phyloP scores from a whole-genome alignment of 345 rosid genomes.

The Linum usitatissimum region DNA sequence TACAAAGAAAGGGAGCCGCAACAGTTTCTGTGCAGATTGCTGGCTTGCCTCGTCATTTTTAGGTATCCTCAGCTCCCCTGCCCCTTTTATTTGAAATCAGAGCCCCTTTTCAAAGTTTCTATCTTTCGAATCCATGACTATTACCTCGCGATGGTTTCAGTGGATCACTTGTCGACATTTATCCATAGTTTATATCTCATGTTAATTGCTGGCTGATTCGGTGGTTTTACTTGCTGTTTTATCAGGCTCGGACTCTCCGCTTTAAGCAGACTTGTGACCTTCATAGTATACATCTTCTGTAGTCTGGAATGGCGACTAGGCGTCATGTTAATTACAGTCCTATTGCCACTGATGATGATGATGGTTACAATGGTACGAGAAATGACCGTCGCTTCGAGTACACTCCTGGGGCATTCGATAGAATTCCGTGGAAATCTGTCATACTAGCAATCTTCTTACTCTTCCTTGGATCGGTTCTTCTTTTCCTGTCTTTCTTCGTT shows the following conservation, averaged over 20 bases:
- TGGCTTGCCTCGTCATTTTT: no score
- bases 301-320: slow-evolving; percentile 44
- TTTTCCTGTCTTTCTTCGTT: slow-evolving; percentile 58
- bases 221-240: not conserved
- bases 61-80: no score
- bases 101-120: no score
- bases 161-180: no score
- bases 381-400: slow-evolving; percentile 68
- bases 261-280: not conserved
- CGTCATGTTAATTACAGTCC: slow-evolving; percentile 40
- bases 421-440: slow-evolving; percentile 76
- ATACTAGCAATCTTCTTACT: slow-evolving; percentile 61
- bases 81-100: no score
- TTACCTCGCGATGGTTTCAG: no score
- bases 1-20: no score
- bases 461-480: slow-evolving; percentile 54
- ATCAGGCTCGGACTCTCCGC: not conserved
- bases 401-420: slow-evolving; percentile 46
- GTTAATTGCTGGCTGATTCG: not conserved
- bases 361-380: slow-evolving; percentile 20
- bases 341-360: slow-evolving; percentile 47
- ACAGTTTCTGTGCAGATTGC: no score
- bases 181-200: no score
- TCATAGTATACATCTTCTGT: not conserved
- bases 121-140: no score